Evolutionary conservation across 2,329 filamentous ascomycete genomes (phyloP).

Genomic region (Beauveria australis): DNA sequence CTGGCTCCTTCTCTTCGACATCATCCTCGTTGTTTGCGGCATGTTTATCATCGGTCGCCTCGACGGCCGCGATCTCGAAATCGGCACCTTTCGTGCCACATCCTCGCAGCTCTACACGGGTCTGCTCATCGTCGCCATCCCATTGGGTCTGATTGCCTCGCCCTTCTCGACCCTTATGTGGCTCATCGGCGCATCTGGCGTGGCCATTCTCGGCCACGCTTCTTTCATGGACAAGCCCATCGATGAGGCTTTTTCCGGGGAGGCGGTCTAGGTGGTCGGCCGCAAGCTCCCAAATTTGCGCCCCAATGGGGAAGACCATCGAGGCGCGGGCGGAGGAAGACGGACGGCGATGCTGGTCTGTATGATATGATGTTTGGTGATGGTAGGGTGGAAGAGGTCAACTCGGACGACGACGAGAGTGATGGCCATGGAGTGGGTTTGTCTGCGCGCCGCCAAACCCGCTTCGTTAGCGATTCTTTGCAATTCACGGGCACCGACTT

Average conservation of each 20-base stretch:
- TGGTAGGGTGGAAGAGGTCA: conserved; percentile 57
- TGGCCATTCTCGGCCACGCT: conserved; percentile 91
- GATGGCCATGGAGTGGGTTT: conserved; percentile 49
- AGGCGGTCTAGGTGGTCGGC: conserved; percentile 99
- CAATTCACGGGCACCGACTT: conserved; percentile 53
- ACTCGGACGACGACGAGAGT: conserved; percentile 46
- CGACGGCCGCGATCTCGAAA: conserved; percentile 76
- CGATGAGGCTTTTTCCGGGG: conserved; percentile 99
- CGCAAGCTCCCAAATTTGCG: conserved; percentile 93
- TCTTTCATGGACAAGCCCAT: conserved; percentile 96
- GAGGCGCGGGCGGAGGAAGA: conserved; percentile 68
- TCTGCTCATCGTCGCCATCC: conserved; percentile 73
- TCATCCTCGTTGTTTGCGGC: conserved; percentile 75
- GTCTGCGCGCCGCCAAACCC: conserved; percentile 35
- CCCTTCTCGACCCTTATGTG: conserved; percentile 81
- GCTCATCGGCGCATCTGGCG: conserved; percentile 91
- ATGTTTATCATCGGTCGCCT: conserved; percentile 90
- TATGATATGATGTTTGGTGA: conserved; percentile 27
- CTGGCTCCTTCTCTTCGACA: conserved; percentile 79
- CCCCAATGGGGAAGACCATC: conserved; percentile 99
- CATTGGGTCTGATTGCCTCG: conserved; percentile 76
- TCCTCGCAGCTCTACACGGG: conserved; percentile 91
- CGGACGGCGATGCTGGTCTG: conserved; percentile 37
- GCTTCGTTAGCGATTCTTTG: conserved; percentile 52
- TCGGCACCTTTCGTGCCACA: conserved; percentile 75